Base-by-base conservation (phyloP, 441 rosid species). In the Mallotus repandus region DNA sequence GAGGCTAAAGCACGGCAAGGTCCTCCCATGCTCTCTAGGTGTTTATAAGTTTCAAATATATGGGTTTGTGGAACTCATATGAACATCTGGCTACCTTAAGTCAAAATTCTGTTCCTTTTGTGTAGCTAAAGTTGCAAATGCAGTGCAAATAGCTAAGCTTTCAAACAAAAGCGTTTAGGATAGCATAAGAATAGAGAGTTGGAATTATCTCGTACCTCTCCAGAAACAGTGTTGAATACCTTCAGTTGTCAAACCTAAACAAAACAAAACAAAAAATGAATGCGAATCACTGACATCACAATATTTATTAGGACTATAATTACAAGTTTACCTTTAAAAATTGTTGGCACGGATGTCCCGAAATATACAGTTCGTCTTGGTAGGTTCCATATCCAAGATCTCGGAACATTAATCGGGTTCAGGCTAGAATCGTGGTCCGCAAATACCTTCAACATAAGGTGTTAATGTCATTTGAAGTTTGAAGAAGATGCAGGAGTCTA, bases 351-450 rank as follows among this genome's bases (percentile, higher is more conserved):
- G 45, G 99, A 94, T 41, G 98, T 92, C 55, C 98, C 98, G 65
- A 96, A 96, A 86, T 89, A 92, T 16, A 94, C 99, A 11, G 89
- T 85, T 78, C 93, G 81, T 81, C 98, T 89, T 41, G 92, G 91
- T 72, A 94, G 83, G 64, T 89, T 86, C 98, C 98, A 96, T 78
- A 96, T 76, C 92, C 89, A 88, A 53, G 83, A 75, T 84, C 97
- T 87, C 59, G 97, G 97, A 76, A 96, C 96, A 45, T 82, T 85
- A 46, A 92, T 86, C 55, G 99, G 99, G 67, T 83, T 81, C 73
- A 88, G 68, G 83, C 99, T 96, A 11, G 99, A 89, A 14, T 80
- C 88, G 66, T 94, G 97, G 79, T 94, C 98, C 57, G 99, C 98
- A 74, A 94, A 94, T 74, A 96, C 84, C 99, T 96, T 92, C 72